Evolutionary conservation across 352 stramenopile species (phyloP).

Genomic region (Pythium periplocum): DNA sequence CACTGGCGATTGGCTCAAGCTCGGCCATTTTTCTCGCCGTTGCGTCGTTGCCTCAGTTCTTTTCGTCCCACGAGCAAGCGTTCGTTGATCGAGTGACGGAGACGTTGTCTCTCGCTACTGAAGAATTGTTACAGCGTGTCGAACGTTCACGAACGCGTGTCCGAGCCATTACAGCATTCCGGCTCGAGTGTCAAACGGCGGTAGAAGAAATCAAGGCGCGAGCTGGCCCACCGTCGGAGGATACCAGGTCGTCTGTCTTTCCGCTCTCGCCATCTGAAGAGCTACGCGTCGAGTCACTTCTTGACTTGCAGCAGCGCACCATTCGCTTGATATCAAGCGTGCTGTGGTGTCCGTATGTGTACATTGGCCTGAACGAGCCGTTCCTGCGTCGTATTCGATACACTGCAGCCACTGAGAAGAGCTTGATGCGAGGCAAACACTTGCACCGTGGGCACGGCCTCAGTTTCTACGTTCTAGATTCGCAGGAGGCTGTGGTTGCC

Average conservation of each 20-base stretch:
- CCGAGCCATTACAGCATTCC: slow-evolving; percentile 21
- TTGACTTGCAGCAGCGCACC: slow-evolving; percentile 25
- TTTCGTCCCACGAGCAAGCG: slow-evolving; percentile 37
- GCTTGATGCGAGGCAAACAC: slow-evolving; percentile 56
- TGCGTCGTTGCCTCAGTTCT: slow-evolving; percentile 30
- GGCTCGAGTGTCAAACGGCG: slow-evolving; percentile 21
- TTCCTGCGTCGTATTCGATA: slow-evolving; percentile 36
- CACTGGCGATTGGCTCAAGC: slow-evolving; percentile 14
- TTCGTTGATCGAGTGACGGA: slow-evolving; percentile 42
- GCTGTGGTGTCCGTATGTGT: slow-evolving; percentile 41
- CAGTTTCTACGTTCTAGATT: slow-evolving; percentile 42
- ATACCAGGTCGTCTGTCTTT: slow-evolving; percentile 1
- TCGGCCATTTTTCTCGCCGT: slow-evolving; percentile 37
- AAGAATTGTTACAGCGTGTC: slow-evolving; percentile 30
- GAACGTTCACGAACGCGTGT: slow-evolving; percentile 34
- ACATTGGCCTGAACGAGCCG: slow-evolving; percentile 60
- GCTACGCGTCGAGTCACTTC: slow-evolving; percentile 29
- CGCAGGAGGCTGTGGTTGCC: slow-evolving; percentile 36
- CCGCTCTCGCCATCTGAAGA: slow-evolving; percentile 32
- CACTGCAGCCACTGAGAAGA: slow-evolving; percentile 42
- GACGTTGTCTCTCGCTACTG: slow-evolving; percentile 26
- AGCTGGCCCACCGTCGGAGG: background rate
- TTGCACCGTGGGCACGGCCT: slow-evolving; percentile 51
- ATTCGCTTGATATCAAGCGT: slow-evolving; percentile 30
- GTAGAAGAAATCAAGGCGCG: slow-evolving; percentile 3